phyloP scores from a whole-genome alignment of 306 rosid species.

The Quillaja saponaria region DNA sequence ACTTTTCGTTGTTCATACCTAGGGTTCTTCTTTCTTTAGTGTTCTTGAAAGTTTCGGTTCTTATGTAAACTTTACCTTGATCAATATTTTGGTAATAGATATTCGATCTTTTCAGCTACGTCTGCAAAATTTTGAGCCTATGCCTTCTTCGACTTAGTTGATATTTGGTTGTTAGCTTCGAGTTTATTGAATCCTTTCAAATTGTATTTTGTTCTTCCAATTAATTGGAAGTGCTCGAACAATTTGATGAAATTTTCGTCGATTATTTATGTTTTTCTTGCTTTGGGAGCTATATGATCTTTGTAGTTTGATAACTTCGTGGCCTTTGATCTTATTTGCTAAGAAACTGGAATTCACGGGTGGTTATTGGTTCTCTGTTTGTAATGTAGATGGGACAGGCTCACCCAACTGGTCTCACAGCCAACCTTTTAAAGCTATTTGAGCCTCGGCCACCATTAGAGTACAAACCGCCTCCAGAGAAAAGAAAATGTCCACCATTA shows the following conservation, averaged over 20 bases:
- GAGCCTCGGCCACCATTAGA: constrained; percentile 97
- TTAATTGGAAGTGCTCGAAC: neutral
- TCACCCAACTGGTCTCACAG: constrained; percentile 94
- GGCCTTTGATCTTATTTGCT: neutral
- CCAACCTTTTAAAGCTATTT: constrained; percentile 86
- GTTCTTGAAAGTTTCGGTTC: neutral
- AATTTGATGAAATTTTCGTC: neutral
- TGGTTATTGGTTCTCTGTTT: constrained; percentile 7
- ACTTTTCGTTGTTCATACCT: constrained; percentile 2
- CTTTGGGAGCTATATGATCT: neutral
- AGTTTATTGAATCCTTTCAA: neutral
- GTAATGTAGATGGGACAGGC: constrained; percentile 90
- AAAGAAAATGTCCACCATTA: constrained; percentile 85
- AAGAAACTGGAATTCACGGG: too few species aligned
- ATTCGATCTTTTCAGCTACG: neutral
- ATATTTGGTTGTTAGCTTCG: neutral
- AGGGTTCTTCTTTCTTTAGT: constrained; percentile 28
- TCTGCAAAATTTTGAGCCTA: too few species aligned
- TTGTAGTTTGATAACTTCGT: neutral
- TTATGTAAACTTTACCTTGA: neutral
- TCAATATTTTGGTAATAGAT: neutral
- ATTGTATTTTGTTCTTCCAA: neutral
- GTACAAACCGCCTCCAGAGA: constrained; percentile 94
- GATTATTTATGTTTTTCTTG: too few species aligned
- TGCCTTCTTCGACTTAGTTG: neutral